Base-by-base conservation (phyloP, 768 basidiomycete genomes). In the Leccinum subtestaceum region DNA sequence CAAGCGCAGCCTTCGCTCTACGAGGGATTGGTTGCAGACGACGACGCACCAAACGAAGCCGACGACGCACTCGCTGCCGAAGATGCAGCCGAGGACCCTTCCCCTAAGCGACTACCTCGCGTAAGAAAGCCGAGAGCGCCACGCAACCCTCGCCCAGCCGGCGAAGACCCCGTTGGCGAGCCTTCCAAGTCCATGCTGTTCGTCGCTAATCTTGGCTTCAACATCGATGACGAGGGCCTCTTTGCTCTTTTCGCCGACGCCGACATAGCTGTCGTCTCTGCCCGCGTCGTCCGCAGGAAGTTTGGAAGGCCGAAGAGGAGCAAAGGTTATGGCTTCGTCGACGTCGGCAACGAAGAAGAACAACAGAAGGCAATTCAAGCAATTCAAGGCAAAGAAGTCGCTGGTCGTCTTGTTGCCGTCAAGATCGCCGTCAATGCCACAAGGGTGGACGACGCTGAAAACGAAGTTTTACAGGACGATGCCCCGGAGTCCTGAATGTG, bases 321-420 rank as follows among this genome's bases (percentile, higher is more conserved):
- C 82, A 96, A 96, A 77, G 96, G 96, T 57, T 98, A 95, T 74
- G 96, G 94, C 54, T 99, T 99, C 70, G 96, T 99, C 70, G 95
- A 98, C 67, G 93, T 97, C 62, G 93, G 90, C 61, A 78, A 79
- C 65, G 88, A 94, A 75, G 90, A 86, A 66, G 87, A 95, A 75
- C 96, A 99, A 79, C 74, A 87, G 73, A 93, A 94, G 79, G 96
- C 94, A 55, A 89, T 99, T 62, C 85, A 85, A 57, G 84, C 85
- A 64, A 82, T 95, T 62, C 82, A 95, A 66, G 94, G 92, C 72
- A 93, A 92, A 74, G 89, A 96, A 62, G 78, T 99, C 57, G 87
- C 85, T 49, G 94, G 93, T 53, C 82, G 96, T 67, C 72, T 82
- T 63, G 88, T 99, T 70, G 91, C 90, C 61, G 92, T 98, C 79